Percentiles rank a stretch among this genome's conserved stretches.
Evolutionary conservation across 1,284 basidiomycete species (phyloP).

Genomic region (Tylopilus orsonianus): DNA sequence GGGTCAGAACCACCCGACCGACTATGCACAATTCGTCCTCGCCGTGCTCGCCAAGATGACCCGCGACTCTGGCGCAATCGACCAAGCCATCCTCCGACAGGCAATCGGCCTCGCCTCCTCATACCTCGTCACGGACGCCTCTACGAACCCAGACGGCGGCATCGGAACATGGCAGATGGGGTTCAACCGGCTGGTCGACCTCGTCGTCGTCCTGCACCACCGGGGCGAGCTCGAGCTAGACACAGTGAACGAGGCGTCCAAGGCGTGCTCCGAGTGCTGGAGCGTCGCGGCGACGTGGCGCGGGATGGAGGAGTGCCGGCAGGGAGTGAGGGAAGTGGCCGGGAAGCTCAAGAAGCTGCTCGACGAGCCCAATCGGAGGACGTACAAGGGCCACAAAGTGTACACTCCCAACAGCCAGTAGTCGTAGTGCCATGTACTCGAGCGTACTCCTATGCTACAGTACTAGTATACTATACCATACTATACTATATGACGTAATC

Average conservation of each 20-base stretch:
- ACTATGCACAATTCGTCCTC: slow-evolving; percentile 61
- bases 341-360: slow-evolving; percentile 61
- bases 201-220: slow-evolving; percentile 65
- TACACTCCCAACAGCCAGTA: slow-evolving; percentile 51
- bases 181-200: slow-evolving; percentile 65
- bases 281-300: slow-evolving; percentile 65
- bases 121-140: slow-evolving; percentile 70
- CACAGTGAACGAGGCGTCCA: slow-evolving; percentile 68
- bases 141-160: slow-evolving; percentile 58
- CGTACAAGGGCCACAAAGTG: slow-evolving; percentile 61
- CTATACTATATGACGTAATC: slow-evolving; percentile 31
- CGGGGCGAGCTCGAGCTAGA: slow-evolving; percentile 65
- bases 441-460: too few species aligned
- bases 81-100: slow-evolving; percentile 62
- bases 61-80: slow-evolving; percentile 45
- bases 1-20: slow-evolving; percentile 45
- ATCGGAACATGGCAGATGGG: slow-evolving; percentile 62
- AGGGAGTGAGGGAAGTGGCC: slow-evolving; percentile 58
- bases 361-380: slow-evolving; percentile 60
- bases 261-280: slow-evolving; percentile 83
- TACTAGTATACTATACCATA: too few species aligned
- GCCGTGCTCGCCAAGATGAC: slow-evolving; percentile 53
- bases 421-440: too few species aligned
- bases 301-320: slow-evolving; percentile 59
- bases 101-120: slow-evolving; percentile 70